Conservation (phyloP, 1,139 yeast genomes). For the Candida labiduridarum region DNA sequence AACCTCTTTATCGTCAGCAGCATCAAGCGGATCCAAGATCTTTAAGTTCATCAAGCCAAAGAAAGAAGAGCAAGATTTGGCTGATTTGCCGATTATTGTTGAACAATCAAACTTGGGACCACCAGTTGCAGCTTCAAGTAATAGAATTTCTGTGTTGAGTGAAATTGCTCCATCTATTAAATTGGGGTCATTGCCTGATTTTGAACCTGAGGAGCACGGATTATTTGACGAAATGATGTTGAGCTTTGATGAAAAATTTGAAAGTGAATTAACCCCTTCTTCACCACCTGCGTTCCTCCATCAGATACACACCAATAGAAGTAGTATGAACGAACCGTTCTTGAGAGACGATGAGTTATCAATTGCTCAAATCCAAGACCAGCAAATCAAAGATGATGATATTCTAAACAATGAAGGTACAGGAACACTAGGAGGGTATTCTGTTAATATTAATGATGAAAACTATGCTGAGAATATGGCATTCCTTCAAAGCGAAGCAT, state of each 20-base stretch:
- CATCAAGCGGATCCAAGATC: conserved; percentile 5
- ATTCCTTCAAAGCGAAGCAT: conserved; percentile 33
- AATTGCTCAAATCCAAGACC: conserved; percentile 45
- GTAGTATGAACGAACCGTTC: conserved; percentile 31
- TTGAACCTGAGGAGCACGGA: conserved; percentile 32
- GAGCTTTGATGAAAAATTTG: conserved; percentile 29
- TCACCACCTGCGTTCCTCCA: conserved; percentile 16
- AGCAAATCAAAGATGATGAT: conserved; percentile 33
- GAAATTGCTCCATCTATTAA: conserved; percentile 15
- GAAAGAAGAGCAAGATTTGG: background rate
- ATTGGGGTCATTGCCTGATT: conserved; percentile 28
- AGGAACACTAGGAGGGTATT: conserved; percentile 10
- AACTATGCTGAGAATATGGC: conserved; percentile 34
- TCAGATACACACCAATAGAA: background rate
- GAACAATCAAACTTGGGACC: conserved; percentile 3
- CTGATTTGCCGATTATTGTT: conserved; percentile 2
- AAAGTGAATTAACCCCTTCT: conserved; percentile 22
- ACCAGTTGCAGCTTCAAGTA: conserved; percentile 3
- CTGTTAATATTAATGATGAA: conserved; percentile 1
- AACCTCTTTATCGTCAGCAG: conserved; percentile 6
- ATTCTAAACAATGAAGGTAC: conserved; percentile 19
- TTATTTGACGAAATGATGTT: conserved; percentile 38
- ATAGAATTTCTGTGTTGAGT: conserved; percentile 14
- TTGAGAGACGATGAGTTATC: conserved; percentile 49
- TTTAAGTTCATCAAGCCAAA: conserved; percentile 9